Evolutionary conservation across 2,329 filamentous ascomycete genomes (phyloP), one percentile per base, ranked within the genome.

Genomic region (Cladorrhinum sp.): DNA sequence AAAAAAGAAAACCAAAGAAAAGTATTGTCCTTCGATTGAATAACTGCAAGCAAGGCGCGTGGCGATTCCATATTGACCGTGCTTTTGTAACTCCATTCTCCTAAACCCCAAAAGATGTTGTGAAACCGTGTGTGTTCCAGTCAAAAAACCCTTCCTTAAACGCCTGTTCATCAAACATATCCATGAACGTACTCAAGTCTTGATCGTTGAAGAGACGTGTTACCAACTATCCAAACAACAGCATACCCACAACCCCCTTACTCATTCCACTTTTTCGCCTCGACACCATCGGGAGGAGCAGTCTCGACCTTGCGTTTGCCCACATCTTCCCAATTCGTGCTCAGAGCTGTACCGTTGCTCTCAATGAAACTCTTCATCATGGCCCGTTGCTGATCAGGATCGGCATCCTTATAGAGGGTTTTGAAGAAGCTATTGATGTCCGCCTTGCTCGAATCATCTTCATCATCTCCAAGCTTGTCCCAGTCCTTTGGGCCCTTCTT

Each of bases 341-440:
- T 97, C 54, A 99, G 78, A 2, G 90, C 85, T 0, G 95, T 99
- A 3, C 95, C 95, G 67, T 96, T 95, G 74, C 93, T 97, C 80
- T 99, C 93, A 13, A 86, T 82, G 70, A 91, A 98, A 71, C 91
- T 96, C 84, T 99, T 99, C 86, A 96, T 91, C 95, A 99, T 99
- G 8, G 95, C 95, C 1, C 92, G 86, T 71, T 87, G 86, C 61
- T 91, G 91, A 68, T 99, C 93, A 0, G 88, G 85, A 53, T 89
- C 86, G 0, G 91, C 87, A 36, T 79, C 81, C 64, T 89, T 86
- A 77, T 93, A 98, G 1, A 99, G 79, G 70, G 89, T 87, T 80
- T 96, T 95, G 81, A 99, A 99, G 77, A 97, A 98, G 10, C 75
- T 72, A 68, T 96, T 89, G 8, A 92, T 86, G 25, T 89, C 85